These are phyloP conservation scores for Themeda triandra DNA, from an alignment of 176 grass and related monocot species.

Conservation along the genomic window DNA sequence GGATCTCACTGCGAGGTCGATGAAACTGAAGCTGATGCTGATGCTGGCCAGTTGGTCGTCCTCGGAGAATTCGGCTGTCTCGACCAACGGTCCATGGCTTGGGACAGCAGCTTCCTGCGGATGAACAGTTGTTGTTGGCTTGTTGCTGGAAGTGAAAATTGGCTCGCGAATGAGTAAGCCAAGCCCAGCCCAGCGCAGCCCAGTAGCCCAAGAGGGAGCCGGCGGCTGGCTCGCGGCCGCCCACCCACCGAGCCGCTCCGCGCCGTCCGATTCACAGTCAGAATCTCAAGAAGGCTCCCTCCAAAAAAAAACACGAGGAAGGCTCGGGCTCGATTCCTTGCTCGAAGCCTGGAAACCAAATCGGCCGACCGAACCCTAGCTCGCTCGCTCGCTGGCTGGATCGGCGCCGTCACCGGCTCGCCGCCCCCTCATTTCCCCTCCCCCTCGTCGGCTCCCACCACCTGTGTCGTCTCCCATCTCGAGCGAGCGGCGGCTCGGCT, in stretches of 20 bases:
- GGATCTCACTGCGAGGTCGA: too few relatives aligned
- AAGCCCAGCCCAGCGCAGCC: slow-evolving; percentile 7
- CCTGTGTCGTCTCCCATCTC: background rate
- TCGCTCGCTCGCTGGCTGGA: background rate
- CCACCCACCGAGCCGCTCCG: slow-evolving; percentile 3
- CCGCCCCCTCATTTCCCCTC: background rate
- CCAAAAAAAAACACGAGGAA: background rate
- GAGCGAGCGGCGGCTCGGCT: slow-evolving; percentile 32
- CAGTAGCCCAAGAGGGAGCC: background rate
- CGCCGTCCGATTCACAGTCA: background rate
- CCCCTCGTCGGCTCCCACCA: slow-evolving; percentile 32
- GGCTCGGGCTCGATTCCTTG: background rate
- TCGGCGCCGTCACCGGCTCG: slow-evolving; percentile 42
- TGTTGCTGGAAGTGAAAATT: background rate
- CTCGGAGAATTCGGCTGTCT: too few relatives aligned
- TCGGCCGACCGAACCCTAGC: slow-evolving; percentile 8
- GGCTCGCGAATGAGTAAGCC: background rate
- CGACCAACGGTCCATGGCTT: too few relatives aligned
- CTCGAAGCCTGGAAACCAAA: background rate
- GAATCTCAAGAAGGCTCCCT: background rate
- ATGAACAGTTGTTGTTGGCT: too few relatives aligned
- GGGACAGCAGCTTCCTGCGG: too few relatives aligned
- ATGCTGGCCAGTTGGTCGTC: too few relatives aligned
- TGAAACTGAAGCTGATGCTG: too few relatives aligned
- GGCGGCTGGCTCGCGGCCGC: slow-evolving; percentile 7